Base-by-base conservation (phyloP, 768 basidiomycete species). In the Leccinum disarticulatum region DNA sequence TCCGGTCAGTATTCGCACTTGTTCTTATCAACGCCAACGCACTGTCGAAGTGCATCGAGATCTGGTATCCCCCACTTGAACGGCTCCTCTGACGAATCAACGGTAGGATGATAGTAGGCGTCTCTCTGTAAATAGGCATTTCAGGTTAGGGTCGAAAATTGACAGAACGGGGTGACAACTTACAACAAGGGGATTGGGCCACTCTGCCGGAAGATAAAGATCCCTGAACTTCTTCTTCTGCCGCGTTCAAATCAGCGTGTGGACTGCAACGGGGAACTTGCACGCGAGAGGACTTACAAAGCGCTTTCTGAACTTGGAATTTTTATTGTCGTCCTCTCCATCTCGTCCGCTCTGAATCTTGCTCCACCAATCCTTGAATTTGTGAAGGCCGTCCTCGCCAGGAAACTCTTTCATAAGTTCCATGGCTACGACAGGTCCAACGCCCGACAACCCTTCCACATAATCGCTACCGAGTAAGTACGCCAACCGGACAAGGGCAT, bases 1-100 rank as follows among this genome's bases (percentile, higher is more conserved):
- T 59, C 10, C 1, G 22, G 55, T 70, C 54, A 70, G 67, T 49
- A 53, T 52, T 47, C 31, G 64, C 4, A 50, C 50, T 10, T 30
- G 54, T 31, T 56, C 33, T 43, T 4, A 27, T 22, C 56, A 52
- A 64, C 63, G 50, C 58, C 54, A 76, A 76, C 85, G 57, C 71
- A 95, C 93, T 81, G 75, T 62, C 95, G 86, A 56, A 99, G 82
- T 3, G 88, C 95, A 69, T 97, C 93, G 2, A 99, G 83, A 70
- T 98, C 97, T n/a, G 95, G 93, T 62, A 95, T 77, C 4, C 93
- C 95, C 96, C 96, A 99, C 67, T 93, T 92, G 73, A 99, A 98
- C 0, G 91, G 87, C 62, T 98, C 95, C 57, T 94, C 88, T 1
- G 94, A 96, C 41, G 85, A 83, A 70, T 98, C 95, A 7, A 96